A percentile compares a stretch with the other conserved stretches of the same genome.
Conservation (phyloP, 306 rosid genomes). For the Oxytropis ochrocephala region DNA sequence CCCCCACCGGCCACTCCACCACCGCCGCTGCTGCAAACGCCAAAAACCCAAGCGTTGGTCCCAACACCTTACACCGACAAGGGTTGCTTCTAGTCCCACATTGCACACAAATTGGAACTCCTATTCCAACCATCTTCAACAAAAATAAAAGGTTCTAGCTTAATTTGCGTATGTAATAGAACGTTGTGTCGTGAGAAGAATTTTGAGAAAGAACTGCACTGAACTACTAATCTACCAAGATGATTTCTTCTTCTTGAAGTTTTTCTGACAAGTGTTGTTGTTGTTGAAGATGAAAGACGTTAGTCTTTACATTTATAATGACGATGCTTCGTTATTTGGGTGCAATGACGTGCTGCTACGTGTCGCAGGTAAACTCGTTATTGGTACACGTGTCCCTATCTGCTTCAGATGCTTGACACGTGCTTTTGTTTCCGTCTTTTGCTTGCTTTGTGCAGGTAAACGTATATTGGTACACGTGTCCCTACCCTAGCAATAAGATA, state of each 20-base stretch:
- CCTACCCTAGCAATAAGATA: no score
- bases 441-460: not conserved
- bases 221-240: not conserved
- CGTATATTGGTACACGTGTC: no score
- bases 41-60: constrained; percentile 65
- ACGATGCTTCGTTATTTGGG: not conserved
- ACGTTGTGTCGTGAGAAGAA: not conserved
- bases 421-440: not conserved
- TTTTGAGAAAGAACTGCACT: not conserved
- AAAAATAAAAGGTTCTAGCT: not conserved
- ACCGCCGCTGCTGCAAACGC: constrained; percentile 52
- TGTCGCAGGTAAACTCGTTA: not conserved
- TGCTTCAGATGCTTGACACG: not conserved
- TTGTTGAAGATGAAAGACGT: not conserved
- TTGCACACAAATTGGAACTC: constrained; percentile 54
- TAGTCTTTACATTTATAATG: not conserved
- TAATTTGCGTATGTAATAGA: not conserved
- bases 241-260: not conserved
- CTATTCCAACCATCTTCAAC: constrained; percentile 27
- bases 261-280: not conserved
- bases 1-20: constrained; percentile 87
- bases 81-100: constrained; percentile 69
- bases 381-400: not conserved
- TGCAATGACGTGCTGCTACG: not conserved
- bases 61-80: constrained; percentile 81